Base-by-base conservation (phyloP, 208 protist genomes). In the Spongospora subterranea region DNA sequence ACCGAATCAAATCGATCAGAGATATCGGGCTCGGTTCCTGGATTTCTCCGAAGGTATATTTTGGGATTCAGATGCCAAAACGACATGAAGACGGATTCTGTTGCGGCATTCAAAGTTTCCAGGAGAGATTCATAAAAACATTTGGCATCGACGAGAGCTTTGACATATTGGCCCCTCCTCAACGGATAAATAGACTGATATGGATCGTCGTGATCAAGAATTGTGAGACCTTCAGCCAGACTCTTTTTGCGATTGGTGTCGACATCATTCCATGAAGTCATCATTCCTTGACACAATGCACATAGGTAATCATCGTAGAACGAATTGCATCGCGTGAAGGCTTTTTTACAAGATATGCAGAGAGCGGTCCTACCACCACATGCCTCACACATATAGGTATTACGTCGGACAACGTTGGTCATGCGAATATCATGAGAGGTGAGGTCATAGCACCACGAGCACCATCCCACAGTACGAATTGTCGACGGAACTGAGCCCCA, bases 391-490 rank as follows among this genome's bases (percentile, higher is more conserved):
- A 65, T 65, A 29, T 65, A 65, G 20, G 54, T 32, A 65, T 65
- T 65, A 65, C 54, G 54, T 65, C 54, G 54, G 54, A 65, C 54
- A 29, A 65, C 54, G 29, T 65, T 65, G 20, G 54, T 65, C 54
- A 65, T 65, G 54, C 54, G 54, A 17, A 65, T 17, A 29, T 65
- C 54, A 65, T 65, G 54, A 29, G 54, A 65, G 17, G 54, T 65
- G 54, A 65, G 54, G 54, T 65, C 54, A 29, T 32, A 65, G 54
- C 54, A 65, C 54, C 54, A 65, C 20, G 20, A 32, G 54, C 54
- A 65, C 20, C 29, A 29, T 29, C 54, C 54, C 17, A 65, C 29
- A 17, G 54, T 65, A 17, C 54, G 54, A 29, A 32, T 65, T 17
- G 29, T 65, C 20, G 54, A 17, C 20, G 54, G 54, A 65, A 65